Evolutionary conservation across 306 rosid species (phyloP), one percentile per base, ranked within the genome.

Genomic region (Geum urbanum): DNA sequence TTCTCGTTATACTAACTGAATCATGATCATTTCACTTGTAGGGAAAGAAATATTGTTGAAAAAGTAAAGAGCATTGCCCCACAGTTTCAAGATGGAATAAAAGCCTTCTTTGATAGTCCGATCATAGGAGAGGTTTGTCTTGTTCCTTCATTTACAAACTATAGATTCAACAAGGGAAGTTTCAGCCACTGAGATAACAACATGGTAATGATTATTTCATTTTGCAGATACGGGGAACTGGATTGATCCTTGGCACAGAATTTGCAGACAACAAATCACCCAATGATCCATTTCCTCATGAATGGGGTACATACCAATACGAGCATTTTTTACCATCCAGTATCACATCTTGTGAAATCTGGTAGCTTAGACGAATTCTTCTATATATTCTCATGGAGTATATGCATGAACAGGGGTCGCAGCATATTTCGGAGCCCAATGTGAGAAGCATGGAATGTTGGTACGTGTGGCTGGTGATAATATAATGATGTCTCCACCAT

Each of bases 401-500:
- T 46, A 53, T 74, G 18, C 41, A 24, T 66, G 66, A 66, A 69
- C 83, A 94, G 99, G 91, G 51, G 0, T 94, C 19, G 91, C 81
- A 18, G 87, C 97, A 41, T 86, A 87, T 77, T 94, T 94, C 43
- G 99, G 99, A 77, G 91, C 89, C 11, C 77, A 83, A 77, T 94
- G 97, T 72, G 72, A 86, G 85, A 82, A 91, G 52, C 69, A 74
- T 27, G 99, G 97, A 57, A 86, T 94, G 99, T 70, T 90, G 71
- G 88, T 91, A 53, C 91, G 99, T 8, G 88, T 89, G 2, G 20
- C 91, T 4, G 99, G 96, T 27, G 96, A 94, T 82, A 83, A 4
- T 72, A 91, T 87, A 78, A 84, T 91, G 91, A 88, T 94, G 97
- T 87, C 83, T 58, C 99, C 99, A 16, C 91, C 99, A 48, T 84